Conservation (phyloP, 495 filamentous ascomycete species). For the Diplogelasinospora grovesii region DNA sequence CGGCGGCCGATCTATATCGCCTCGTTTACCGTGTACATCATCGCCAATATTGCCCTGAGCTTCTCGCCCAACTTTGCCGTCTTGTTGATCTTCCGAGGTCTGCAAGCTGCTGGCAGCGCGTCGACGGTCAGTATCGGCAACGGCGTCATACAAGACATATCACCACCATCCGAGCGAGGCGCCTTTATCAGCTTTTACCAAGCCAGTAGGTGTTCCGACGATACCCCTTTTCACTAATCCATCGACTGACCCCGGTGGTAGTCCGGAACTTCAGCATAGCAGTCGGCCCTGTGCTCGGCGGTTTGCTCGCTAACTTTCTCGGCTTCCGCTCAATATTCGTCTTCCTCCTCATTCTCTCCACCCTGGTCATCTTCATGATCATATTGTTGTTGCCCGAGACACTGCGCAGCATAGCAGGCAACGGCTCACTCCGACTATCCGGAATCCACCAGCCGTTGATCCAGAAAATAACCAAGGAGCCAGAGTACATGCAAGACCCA, state of each 20-base stretch:
- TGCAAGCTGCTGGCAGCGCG: slow-evolving; percentile 49
- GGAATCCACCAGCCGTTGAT: slow-evolving; percentile 7
- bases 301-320: slow-evolving; percentile 47
- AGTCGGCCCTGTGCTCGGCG: slow-evolving; percentile 53
- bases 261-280: slow-evolving; percentile 32
- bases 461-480: slow-evolving; percentile 2
- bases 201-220: slow-evolving; percentile 18
- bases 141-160: slow-evolving; percentile 44
- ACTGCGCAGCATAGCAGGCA: slow-evolving; percentile 42
- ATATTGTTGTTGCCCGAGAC: slow-evolving; percentile 50
- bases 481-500: slow-evolving; percentile 1
- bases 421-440: slow-evolving; percentile 30
- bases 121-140: slow-evolving; percentile 43
- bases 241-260: slow-evolving; percentile 15
- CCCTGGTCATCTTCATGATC: slow-evolving; percentile 31
- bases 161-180: slow-evolving; percentile 40
- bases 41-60: slow-evolving; percentile 48
- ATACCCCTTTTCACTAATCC: slow-evolving; percentile 7
- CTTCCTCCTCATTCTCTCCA: slow-evolving; percentile 49
- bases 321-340: slow-evolving; percentile 60
- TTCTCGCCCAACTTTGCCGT: slow-evolving; percentile 44
- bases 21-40: slow-evolving; percentile 46
- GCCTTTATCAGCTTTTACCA: slow-evolving; percentile 23
- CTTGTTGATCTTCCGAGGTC: slow-evolving; percentile 43
- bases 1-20: slow-evolving; percentile 47